These are phyloP conservation scores for Allium sativum DNA, from an alignment of 106 monocot genomes.

Conservation along the genomic window DNA sequence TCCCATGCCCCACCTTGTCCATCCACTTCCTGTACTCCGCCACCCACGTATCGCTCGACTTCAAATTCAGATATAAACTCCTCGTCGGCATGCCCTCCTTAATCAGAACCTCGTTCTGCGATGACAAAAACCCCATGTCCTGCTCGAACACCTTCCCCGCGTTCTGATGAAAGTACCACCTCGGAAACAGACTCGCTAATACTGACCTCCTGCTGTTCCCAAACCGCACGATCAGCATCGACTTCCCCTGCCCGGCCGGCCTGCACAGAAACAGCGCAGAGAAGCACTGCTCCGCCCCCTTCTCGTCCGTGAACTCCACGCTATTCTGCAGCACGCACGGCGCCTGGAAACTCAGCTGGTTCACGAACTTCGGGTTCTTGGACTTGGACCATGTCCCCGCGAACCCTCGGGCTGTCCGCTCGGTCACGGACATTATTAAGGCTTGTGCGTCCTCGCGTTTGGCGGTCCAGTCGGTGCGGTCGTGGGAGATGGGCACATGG, in stretches of 20 bases:
- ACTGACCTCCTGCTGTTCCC: conserved; percentile 30
- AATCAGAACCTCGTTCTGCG: conserved; percentile 86
- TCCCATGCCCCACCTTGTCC: conserved; percentile 84
- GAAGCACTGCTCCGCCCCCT: conserved; percentile 49
- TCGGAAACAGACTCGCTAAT: conserved; percentile 33
- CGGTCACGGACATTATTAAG: conserved; percentile 53
- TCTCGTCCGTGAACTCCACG: conserved; percentile 55
- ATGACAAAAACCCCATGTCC: conserved; percentile 97
- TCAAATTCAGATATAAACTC: conserved; percentile 73
- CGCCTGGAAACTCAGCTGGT: conserved; percentile 57
- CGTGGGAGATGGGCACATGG: conserved; percentile 96
- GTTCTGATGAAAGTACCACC: conserved; percentile 91
- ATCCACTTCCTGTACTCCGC: conserved; percentile 94
- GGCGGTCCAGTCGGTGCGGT: conserved; percentile 92
- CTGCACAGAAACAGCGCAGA: conserved; percentile 83
- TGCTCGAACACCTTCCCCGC: conserved; percentile 90
- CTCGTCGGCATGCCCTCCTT: conserved; percentile 65
- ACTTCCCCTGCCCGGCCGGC: conserved; percentile 90
- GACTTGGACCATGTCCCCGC: conserved; percentile 58
- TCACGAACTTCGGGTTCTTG: conserved; percentile 20
- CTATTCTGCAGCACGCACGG: conserved; percentile 78
- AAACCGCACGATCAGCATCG: conserved; percentile 88
- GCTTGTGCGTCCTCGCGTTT: conserved; percentile 84
- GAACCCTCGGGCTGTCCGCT: conserved; percentile 62
- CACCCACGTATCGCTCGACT: conserved; percentile 83